These are phyloP conservation scores for Rutstroemia sydowiana DNA, from an alignment of 2,329 filamentous ascomycete genomes.

Conservation along the genomic window DNA sequence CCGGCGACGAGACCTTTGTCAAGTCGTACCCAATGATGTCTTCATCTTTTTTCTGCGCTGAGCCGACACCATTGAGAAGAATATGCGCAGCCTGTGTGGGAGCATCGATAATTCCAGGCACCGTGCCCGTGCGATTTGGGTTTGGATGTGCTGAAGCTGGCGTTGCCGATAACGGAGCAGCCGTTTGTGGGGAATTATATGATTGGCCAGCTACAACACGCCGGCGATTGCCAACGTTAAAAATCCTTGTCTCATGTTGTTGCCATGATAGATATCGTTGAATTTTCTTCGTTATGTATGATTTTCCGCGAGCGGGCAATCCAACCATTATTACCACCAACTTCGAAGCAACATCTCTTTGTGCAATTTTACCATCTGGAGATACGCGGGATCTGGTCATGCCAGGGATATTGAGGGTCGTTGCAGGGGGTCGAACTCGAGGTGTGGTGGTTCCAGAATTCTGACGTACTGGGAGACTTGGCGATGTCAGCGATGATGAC, in stretches of 20 bases:
- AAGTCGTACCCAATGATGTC: constrained; percentile 14
- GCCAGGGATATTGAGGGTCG: constrained; percentile 92
- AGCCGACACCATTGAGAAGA: constrained; percentile 44
- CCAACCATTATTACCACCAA: constrained; percentile 98
- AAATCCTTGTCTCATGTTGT: constrained; percentile 90
- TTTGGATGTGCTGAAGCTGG: not conserved
- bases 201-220: constrained; percentile 63
- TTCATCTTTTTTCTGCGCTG: constrained; percentile 13
- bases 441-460: constrained; percentile 74
- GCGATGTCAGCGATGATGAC: not conserved
- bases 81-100: constrained; percentile 49
- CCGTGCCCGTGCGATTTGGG: constrained; percentile 13
- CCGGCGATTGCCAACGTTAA: constrained; percentile 92
- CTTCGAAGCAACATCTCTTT: constrained; percentile 91
- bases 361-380: constrained; percentile 87
- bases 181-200: constrained; percentile 23
- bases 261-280: constrained; percentile 94
- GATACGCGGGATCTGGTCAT: constrained; percentile 94
- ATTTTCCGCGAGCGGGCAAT: constrained; percentile 89
- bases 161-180: constrained; percentile 5
- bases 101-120: constrained; percentile 22
- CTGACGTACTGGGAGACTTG: constrained; percentile 59
- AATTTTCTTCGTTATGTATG: constrained; percentile 98
- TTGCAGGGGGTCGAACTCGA: constrained; percentile 72
- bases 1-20: constrained; percentile 13